A percentile compares a stretch with the other conserved stretches of the same genome.
Evolutionary conservation across 2,329 filamentous ascomycete genomes (phyloP).

Genomic region (Colletotrichum chrysophilum): DNA sequence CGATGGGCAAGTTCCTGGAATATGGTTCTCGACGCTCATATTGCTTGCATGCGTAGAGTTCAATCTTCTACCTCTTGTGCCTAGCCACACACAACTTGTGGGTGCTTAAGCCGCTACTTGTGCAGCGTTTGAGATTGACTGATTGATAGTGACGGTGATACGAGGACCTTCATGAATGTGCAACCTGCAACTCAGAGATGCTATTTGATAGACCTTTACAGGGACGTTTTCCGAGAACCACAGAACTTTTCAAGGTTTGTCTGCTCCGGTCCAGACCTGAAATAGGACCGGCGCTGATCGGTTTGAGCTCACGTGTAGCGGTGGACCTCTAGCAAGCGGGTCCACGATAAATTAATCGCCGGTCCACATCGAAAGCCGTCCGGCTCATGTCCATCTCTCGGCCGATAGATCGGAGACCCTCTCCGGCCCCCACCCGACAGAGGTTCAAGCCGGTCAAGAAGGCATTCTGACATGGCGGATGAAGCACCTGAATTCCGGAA

Average conservation of each 20-base stretch:
- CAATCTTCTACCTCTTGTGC: fast-evolving
- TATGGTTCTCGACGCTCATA: neutral
- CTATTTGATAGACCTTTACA: neutral
- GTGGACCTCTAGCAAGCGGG: neutral
- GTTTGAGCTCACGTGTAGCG: neutral
- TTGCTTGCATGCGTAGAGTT: neutral
- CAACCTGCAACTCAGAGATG: neutral
- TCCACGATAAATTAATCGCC: neutral
- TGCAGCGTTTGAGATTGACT: neutral
- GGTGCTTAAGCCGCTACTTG: neutral
- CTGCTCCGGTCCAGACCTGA: neutral
- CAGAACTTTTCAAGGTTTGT: neutral
- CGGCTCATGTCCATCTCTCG: neutral
- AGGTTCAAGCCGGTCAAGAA: neutral
- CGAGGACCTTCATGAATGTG: neutral
- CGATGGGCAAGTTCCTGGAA: neutral
- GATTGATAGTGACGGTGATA: fast-evolving
- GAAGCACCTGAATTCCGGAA: neutral
- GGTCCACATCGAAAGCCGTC: neutral
- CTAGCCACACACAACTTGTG: neutral
- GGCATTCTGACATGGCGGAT: neutral
- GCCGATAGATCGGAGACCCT: neutral
- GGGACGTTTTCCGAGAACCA: neutral
- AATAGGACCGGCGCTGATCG: neutral
- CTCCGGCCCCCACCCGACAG: neutral